Base-by-base conservation (phyloP, 345 rosid genomes). In the Brassica carinata region DNA sequence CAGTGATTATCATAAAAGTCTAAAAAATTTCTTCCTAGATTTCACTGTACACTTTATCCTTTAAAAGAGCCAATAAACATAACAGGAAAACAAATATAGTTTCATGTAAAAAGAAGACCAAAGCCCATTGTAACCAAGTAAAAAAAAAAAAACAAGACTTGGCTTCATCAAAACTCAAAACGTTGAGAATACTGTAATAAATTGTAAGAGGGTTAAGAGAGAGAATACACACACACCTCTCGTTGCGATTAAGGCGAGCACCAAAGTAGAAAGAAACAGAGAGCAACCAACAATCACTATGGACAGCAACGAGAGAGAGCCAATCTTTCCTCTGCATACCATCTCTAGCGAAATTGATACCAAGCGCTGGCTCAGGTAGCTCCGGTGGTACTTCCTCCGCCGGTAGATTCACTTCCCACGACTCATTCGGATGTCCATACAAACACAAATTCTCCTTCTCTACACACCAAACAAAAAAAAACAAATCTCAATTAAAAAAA, bases 331-430 rank as follows among this genome's bases (percentile, higher is more conserved):
- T 87, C 83, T 90, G 89, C 98, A 92, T 96, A 14, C 99, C 97
- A 86, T 96, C 99, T 83, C 99, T 88, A 0, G 97, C 97, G 68
- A 92, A 96, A 87, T 92, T 96, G 80, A 96, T 96, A 33, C 99
- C 99, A 67, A 92, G 89, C 0, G 98, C 98, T 1, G 98, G 98
- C 83, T 96, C 99, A 64, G 99, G 99, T 43, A 96, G 89, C 92
- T 94, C 98, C 0, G 99, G 95, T 7, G 98, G 99, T 43, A 92
- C 98, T 87, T 96, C 98, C 84, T 93, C 97, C 0, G 99, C 97
- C 7, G 99, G 99, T 78, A 92, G 81, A 67, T 90, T 89, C 70
- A 96, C 98, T 87, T 92, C 94, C 98, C 99, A 96, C 18, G 87
- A 80, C 84, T 96, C 99, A 73, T 87, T 92, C 0, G 99, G 89